Evolutionary conservation across 2,329 filamentous ascomycete species (phyloP), one percentile per base, ranked within the genome.

Genomic region (Fusarium haematococcum): DNA sequence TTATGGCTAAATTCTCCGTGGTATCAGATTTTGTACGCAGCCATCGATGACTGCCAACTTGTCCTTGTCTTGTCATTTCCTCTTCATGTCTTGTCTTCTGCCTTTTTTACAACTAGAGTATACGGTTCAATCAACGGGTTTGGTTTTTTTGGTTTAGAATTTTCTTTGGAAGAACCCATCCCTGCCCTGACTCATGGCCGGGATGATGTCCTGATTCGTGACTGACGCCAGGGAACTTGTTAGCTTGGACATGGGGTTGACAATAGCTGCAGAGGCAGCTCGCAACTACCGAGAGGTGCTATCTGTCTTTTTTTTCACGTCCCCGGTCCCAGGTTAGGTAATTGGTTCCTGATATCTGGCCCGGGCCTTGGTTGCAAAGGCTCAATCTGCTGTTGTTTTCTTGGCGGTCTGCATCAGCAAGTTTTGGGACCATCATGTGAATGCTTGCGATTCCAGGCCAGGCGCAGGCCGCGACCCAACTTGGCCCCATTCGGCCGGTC

Each of bases 1-100:
- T 66, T 72, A 61, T 74, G 71, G 65, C 43, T 67, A 75, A 75
- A 75, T 66, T 73, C 58, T 69, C 68, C 71, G 65, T 56, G 25
- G 57, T 70, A 45, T 71, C 54, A 32, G 64, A 35, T 61, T 39
- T 48, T 67, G 64, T 68, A 57, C 59, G 57, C 60, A 59, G 6
- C 41, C 62, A 35, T 30, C 39, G 32, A 32, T 10, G 39, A 58
- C 43, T 63, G 37, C 54, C 25, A 39, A 23, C 18, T 58, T 41
- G 61, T 48, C 59, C 18, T 58, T 48, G 54, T 48, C 73, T 73
- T 67, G 25, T 60, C 43, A 41, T 71, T 59, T 74, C 67, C 32
- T 41, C 27, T 20, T 14, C 27, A 41, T 63, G 23, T 39, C 60
- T 14, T 63, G 50, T 41, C 25, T 63, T 23, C 37, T 39, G 8